Conservation (phyloP, 2,329 filamentous ascomycete species). For the Neoarthrinium moseri region DNA sequence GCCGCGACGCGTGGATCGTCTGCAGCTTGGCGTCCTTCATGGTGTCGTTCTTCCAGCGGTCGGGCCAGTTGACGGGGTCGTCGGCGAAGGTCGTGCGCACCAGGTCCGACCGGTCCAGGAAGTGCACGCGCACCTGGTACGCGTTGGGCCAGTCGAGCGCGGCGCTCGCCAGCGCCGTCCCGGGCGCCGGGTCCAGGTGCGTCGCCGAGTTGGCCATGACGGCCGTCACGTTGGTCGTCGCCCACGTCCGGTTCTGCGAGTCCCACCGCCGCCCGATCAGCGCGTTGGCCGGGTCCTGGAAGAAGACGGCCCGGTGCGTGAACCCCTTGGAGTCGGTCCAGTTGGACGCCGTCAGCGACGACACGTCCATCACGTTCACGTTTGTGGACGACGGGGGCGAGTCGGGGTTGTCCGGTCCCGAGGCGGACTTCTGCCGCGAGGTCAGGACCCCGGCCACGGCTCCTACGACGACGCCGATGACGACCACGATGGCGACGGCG, state of each 20-base stretch:
- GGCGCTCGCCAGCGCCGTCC: conserved; percentile 14
- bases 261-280: conserved; percentile 25
- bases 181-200: conserved; percentile 7
- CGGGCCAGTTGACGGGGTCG: conserved; percentile 9
- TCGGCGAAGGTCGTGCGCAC: conserved; percentile 12
- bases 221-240: conserved; percentile 18
- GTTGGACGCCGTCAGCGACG: conserved; percentile 22
- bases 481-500: conserved; percentile 9
- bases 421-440: neutral
- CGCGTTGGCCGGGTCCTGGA: conserved; percentile 20
- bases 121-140: conserved; percentile 15
- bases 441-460: conserved; percentile 18
- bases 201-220: conserved; percentile 13
- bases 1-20: conserved; percentile 9
- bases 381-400: neutral
- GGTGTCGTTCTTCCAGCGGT: conserved; percentile 14
- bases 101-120: conserved; percentile 9
- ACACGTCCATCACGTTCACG: conserved; percentile 14
- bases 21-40: neutral
- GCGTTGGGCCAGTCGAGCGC: conserved; percentile 10
- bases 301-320: conserved; percentile 21
- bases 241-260: conserved; percentile 20
- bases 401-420: neutral
- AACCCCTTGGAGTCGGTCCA: conserved; percentile 21
- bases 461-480: conserved; percentile 17